Base-by-base conservation (phyloP, 1,284 basidiomycete genomes). In the Violaceomyces palustris region DNA sequence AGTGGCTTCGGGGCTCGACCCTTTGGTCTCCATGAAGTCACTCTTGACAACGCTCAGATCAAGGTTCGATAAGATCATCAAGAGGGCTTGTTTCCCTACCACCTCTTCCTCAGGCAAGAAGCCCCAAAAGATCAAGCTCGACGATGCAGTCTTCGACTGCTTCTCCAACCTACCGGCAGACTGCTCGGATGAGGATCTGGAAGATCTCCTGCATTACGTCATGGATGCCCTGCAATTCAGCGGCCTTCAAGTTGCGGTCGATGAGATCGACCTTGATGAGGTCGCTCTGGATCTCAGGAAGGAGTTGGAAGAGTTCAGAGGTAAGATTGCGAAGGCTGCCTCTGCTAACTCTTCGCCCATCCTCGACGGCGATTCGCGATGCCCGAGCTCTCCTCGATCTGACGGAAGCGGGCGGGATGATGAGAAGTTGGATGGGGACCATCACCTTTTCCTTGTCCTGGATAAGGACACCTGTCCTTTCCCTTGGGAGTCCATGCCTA, bases 401-500 rank as follows among this genome's bases (percentile, higher is more conserved):
- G 11, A 24, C 17, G 1, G 81, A 80, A 4, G 76, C 88, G 6
- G 39, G n/a, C 44, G 42, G 5, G 42, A 43, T 8, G 44, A 47
- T 11, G 32, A 36, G 27, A 11, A 59, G 15, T 19, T 45, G 23
- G 44, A 40, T 30, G 83, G 87, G 60, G 87, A 89, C 51, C 81
- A 88, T 60, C 93, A 98, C 70, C 75, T 85, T 27, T 93, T 96
- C 76, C 78, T 98, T 44, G 81, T 93, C 11, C 79, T 98, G 25
- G 94, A 97, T 75, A 89, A 89, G 76, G 85, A 88, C 52, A 78
- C 93, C 11, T 87, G 91, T 64, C 81, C 83, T 0, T 79, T 98
- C 48, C 93, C 94, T 1, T 98, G 93, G 94, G 94, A 98, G 76
- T 92, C 87, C 22, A 83, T 97, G 19, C 91, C 93, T 0, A 81